A percentile compares a stretch with the other conserved stretches of the same genome.
Evolutionary conservation across 345 rosid genomes (phyloP).

Genomic region (Lepidium africanum): DNA sequence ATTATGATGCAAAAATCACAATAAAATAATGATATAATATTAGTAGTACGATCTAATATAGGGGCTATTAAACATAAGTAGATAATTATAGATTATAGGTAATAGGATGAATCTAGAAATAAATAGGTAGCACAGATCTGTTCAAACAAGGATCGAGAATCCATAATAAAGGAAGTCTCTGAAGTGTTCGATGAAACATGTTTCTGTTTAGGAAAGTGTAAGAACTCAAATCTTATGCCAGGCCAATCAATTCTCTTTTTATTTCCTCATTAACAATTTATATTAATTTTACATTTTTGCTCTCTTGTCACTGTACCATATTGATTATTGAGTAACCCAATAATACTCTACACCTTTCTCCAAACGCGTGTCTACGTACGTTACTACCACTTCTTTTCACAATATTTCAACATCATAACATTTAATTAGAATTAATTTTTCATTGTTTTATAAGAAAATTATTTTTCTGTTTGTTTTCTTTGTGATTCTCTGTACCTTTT

Average conservation of each 20-base stretch:
- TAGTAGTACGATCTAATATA: neutral
- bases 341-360: conserved; percentile 8
- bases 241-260: neutral
- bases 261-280: neutral
- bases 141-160: conserved; percentile 24
- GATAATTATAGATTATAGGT: neutral
- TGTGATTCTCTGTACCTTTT: too few species aligned
- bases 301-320: conserved; percentile 15
- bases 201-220: conserved; percentile 16
- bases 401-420: neutral
- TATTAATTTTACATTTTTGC: neutral
- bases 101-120: neutral
- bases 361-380: conserved; percentile 23
- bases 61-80: neutral
- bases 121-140: conserved; percentile 25
- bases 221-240: conserved; percentile 9
- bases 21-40: too few species aligned
- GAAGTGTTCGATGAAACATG: conserved; percentile 23
- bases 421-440: neutral
- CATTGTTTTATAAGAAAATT: neutral
- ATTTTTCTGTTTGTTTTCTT: neutral
- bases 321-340: conserved; percentile 21
- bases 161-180: conserved; percentile 3
- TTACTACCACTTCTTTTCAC: neutral
- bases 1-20: too few species aligned